Evolutionary conservation across 1,284 basidiomycete genomes (phyloP), one percentile per base, ranked within the genome.

Genomic region (Cutaneotrichosporon cutaneum): DNA sequence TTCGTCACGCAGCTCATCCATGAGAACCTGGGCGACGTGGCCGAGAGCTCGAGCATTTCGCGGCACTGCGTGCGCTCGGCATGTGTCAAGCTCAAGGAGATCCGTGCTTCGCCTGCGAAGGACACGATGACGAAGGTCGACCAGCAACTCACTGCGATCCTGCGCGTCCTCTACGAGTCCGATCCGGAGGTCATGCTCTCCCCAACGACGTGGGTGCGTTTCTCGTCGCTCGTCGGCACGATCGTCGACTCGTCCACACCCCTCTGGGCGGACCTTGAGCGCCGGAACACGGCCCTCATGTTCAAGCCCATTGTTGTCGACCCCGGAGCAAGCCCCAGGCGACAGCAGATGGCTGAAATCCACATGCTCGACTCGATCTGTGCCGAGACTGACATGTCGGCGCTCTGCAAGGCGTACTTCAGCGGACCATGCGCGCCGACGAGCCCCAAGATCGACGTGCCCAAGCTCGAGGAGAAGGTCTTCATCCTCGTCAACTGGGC

Each of bases 401-500:
- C 73, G 7, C 71, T 78, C 30, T 80, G 82, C 16, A 80, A 88
- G 35, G 66, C 80, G 0, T 91, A 88, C 77, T 92, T 93, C 70
- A 72, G 78, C 70, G 72, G 72, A 4, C 4, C 65, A 0, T 65
- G 76, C 11, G 70, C 77, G 0, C 72, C 76, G 9, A 68, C 59
- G 61, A 16, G 77, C 81, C 52, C 78, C 77, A 64, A 81, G 78
- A 60, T 82, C 82, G 68, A 81, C 79, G 27, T 77, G 77, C 3
- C 76, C 24, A 66, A 72, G 61, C 61, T 78, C 32, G 70, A 76
- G 64, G 73, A 76, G 61, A 92, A 93, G 74, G 82, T 94, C 22
- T 87, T 90, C 68, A 86, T 88, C 59, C 83, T 94, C 3, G 83
- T 95, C 27, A 90, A 89, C 0, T 95, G 92, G 93, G 87, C 88